Evolutionary conservation across 2,329 filamentous ascomycete species (phyloP).

Genomic region (Leptoxyphium fumago): DNA sequence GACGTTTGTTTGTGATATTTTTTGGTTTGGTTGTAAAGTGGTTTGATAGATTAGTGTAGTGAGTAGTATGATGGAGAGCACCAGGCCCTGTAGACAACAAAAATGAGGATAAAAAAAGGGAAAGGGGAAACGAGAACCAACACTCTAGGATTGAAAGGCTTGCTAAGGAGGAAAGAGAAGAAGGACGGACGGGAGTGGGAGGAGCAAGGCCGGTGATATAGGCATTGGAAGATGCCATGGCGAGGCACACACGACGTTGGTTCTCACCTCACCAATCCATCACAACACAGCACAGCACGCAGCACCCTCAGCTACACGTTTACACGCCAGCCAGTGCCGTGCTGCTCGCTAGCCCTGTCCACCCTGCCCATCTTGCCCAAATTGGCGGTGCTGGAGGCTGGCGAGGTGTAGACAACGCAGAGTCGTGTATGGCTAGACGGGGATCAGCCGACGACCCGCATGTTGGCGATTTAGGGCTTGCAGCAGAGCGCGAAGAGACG

Average conservation of each 20-base stretch:
- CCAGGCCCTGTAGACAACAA: conserved; percentile 32
- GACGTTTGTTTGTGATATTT: conserved; percentile 22
- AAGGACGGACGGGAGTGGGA: conserved; percentile 1
- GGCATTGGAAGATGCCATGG: background rate
- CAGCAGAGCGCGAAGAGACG: conserved; percentile 11
- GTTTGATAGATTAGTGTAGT: conserved; percentile 8
- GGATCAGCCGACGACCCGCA: background rate
- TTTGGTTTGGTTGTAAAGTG: conserved; percentile 12
- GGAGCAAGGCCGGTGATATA: conserved; percentile 3
- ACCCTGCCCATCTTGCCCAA: background rate
- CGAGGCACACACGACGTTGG: background rate
- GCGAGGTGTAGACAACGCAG: conserved; percentile 1
- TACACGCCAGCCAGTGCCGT: too few species aligned
- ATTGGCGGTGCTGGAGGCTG: conserved; percentile 5
- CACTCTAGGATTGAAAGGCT: conserved; percentile 36
- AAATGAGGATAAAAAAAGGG: conserved; percentile 24
- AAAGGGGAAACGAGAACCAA: conserved; percentile 33
- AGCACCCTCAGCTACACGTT: too few species aligned
- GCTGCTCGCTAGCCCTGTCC: background rate
- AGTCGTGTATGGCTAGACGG: background rate
- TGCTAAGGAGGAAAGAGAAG: conserved; percentile 32
- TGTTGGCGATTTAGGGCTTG: conserved; percentile 13
- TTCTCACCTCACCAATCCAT: too few species aligned
- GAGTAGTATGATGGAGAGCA: conserved; percentile 21
- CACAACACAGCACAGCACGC: too few species aligned